Percentiles rank a stretch among this genome's conserved stretches.
These are phyloP conservation scores for Meripilus lineatus DNA, from an alignment of 1,284 basidiomycete genomes.

Conservation along the genomic window DNA sequence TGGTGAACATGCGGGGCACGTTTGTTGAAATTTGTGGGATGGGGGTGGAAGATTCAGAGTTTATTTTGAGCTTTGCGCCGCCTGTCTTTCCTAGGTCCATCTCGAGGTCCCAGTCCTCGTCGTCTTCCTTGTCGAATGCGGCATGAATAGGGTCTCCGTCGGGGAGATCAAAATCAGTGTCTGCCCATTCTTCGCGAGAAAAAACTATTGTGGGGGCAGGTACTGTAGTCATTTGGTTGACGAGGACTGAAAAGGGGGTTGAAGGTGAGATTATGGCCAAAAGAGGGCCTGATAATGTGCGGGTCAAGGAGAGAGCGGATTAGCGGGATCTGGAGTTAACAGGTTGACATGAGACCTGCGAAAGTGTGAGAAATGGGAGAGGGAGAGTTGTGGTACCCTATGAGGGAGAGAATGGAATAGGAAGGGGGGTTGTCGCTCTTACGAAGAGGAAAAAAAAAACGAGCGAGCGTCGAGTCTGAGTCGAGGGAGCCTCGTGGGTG, in stretches of 20 bases:
- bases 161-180: conserved; percentile 78
- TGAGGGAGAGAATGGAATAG: too few species aligned
- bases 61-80: conserved; percentile 42
- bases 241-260: conserved; percentile 6
- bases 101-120: conserved; percentile 76
- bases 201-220: conserved; percentile 51
- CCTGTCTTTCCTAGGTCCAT: conserved; percentile 61
- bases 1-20: conserved; percentile 46
- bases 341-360: conserved; percentile 17
- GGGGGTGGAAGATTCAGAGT: conserved; percentile 32
- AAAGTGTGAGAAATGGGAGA: conserved; percentile 8
- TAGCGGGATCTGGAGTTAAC: conserved; percentile 19
- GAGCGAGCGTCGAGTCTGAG: too few species aligned
- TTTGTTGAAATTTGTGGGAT: conserved; percentile 24
- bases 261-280: conserved; percentile 18
- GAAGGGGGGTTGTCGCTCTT: too few species aligned
- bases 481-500: too few species aligned
- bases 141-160: conserved; percentile 64
- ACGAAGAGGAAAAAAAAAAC: too few species aligned
- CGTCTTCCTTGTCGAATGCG: conserved; percentile 51
- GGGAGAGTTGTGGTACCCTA: too few species aligned
- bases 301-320: conserved; percentile 15
- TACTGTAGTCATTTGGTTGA: conserved; percentile 45
- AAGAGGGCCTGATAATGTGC: conserved; percentile 18
- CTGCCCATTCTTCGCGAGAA: conserved; percentile 66